Base-by-base conservation (phyloP, 1,139 yeast genomes). In the Yamadazyma friedrichii region DNA sequence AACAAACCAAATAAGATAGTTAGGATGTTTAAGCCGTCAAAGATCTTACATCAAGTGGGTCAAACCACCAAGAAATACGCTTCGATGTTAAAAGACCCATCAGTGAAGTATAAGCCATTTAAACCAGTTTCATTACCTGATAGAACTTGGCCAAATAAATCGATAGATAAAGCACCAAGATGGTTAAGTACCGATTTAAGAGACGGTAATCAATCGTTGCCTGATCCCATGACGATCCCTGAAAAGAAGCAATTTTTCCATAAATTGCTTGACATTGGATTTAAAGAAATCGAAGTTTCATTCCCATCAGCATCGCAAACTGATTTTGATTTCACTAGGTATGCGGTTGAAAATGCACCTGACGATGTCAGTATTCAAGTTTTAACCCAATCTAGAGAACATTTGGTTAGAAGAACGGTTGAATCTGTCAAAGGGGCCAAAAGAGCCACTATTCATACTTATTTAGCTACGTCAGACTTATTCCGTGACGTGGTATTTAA, bases 261-360 rank as follows among this genome's bases (percentile, higher is more conserved):
- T 51, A 88, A 89, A 62, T 74, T 93, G 44, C 70, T 91, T n/a
- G 93, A 88, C 31, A 70, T 89, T 38, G 98, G 98, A 0, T 93
- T 89, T 72, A 93, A 93, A 64, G 98, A 93, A 65, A 93, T 93
- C 50, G 98, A 93, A 66, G 98, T 93, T 13, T 82, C 96, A 0
- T 93, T 93, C 69, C 98, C 98, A 11, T 83, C 95, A 20, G 98
- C 98, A 2, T 87, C 96, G 4, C 98, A 91, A 61, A 82, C 88
- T 22, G 98, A 93, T 64, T 93, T 93, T 59, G 98, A 93, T 61
- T 93, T 93, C 69, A 93, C 98, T 27, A 77, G 96, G 46, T 87
- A 78, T 54, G 96, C 97, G 28, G 91, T 91, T 32, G 95, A 88
- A 59, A 81, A 81, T 47, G 95, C 96, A 22, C 98, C 98, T 6